phyloP scores from a whole-genome alignment of 1,139 yeast genomes.

The Saccharomycopsis crataegensis region DNA sequence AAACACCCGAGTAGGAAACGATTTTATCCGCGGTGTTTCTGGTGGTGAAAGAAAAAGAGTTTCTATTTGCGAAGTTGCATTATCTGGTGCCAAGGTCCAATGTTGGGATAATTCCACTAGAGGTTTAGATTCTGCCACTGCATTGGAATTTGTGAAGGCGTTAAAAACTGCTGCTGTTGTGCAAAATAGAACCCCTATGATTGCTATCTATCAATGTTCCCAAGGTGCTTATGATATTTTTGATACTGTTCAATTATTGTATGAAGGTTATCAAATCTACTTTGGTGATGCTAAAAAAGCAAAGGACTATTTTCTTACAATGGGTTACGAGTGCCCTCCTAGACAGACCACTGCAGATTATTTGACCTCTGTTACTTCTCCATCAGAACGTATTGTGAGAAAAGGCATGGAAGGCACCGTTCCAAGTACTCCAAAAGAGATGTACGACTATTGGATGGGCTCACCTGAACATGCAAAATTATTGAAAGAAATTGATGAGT shows the following conservation, averaged over 20 bases:
- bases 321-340: conserved; percentile 68
- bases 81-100: conserved; percentile 43
- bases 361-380: conserved; percentile 62
- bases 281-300: conserved; percentile 60
- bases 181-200: conserved; percentile 46
- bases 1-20: conserved; percentile 65
- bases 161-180: conserved; percentile 48
- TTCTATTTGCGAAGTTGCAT: conserved; percentile 56
- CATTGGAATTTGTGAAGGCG: conserved; percentile 55
- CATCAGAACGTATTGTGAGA: conserved; percentile 44
- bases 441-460: conserved; percentile 60
- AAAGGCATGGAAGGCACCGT: conserved; percentile 43
- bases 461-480: conserved; percentile 46
- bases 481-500: conserved; percentile 35
- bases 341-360: conserved; percentile 83
- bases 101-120: conserved; percentile 59
- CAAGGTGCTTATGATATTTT: conserved; percentile 58
- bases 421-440: conserved; percentile 67
- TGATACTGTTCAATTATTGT: conserved; percentile 65
- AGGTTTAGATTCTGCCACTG: conserved; percentile 56
- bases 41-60: conserved; percentile 86
- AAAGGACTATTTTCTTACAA: conserved; percentile 47
- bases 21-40: conserved; percentile 68
- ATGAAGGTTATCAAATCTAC: conserved; percentile 72
- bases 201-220: conserved; percentile 66